These are phyloP conservation scores for Apiospora aurea DNA, from an alignment of 2,329 filamentous ascomycete species.

Conservation along the genomic window DNA sequence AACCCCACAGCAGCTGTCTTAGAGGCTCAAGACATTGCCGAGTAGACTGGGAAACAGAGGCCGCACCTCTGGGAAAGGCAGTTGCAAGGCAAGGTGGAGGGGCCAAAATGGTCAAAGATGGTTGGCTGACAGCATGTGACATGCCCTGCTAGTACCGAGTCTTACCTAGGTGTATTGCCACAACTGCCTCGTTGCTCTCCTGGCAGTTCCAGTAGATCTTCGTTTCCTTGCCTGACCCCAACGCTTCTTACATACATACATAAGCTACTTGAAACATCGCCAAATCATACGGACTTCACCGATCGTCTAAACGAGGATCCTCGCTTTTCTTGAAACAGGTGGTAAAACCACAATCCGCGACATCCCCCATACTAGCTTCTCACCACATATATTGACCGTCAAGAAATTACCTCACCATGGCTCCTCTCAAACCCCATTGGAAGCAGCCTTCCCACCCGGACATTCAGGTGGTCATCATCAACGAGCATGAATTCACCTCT, in stretches of 20 bases:
- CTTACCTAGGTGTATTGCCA: not conserved
- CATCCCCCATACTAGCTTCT: not conserved
- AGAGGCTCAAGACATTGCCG: slow-evolving; percentile 8
- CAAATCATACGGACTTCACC: not conserved
- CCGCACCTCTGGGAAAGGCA: not conserved
- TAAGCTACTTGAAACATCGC: not conserved
- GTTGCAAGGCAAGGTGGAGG: not conserved
- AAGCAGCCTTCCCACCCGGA: slow-evolving; percentile 65
- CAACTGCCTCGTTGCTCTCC: not conserved
- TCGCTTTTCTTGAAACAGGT: not conserved
- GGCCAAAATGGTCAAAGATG: not conserved
- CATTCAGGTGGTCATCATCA: slow-evolving; percentile 63
- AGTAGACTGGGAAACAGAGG: not conserved
- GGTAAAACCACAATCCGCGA: not conserved
- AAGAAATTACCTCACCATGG: slow-evolving; percentile 47
- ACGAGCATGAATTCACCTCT: slow-evolving; percentile 62
- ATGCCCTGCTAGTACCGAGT: not conserved
- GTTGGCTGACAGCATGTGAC: slow-evolving; percentile 1
- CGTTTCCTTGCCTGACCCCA: not conserved
- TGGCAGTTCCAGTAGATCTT: not conserved
- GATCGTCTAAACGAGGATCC: not conserved
- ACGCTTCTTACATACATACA: not conserved
- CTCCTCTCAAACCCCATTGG: slow-evolving; percentile 66
- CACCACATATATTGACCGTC: not conserved
- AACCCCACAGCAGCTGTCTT: not conserved